phyloP scores from a whole-genome alignment of 2,329 filamentous ascomycete species.

The Calonectria naviculata region DNA sequence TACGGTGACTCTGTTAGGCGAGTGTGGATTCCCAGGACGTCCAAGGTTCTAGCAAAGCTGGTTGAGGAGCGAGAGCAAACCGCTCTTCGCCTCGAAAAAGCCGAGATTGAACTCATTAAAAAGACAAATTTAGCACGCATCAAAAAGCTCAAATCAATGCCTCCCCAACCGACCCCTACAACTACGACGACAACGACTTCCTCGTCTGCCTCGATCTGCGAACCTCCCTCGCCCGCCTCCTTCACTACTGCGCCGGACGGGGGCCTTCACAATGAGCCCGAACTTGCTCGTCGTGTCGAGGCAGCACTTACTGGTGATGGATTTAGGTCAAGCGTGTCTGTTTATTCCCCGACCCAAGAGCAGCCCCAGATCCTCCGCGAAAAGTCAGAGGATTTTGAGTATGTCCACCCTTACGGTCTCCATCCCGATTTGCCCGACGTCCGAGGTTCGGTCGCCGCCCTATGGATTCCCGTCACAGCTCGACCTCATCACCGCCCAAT shows the following conservation, averaged over 20 bases:
- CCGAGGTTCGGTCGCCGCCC: slow-evolving; percentile 69
- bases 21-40: slow-evolving; percentile 86
- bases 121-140: slow-evolving; percentile 78
- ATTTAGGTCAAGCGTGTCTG: slow-evolving; percentile 24
- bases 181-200: not conserved
- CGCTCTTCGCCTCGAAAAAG: slow-evolving; percentile 84
- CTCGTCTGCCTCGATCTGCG: slow-evolving; percentile 22
- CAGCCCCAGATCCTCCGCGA: slow-evolving; percentile 26
- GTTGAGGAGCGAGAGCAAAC: slow-evolving; percentile 85
- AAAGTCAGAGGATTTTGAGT: slow-evolving; percentile 45
- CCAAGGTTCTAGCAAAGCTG: slow-evolving; percentile 80
- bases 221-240: slow-evolving; percentile 26
- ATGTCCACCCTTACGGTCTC: slow-evolving; percentile 51
- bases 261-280: slow-evolving; percentile 12
- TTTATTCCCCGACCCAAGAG: slow-evolving; percentile 20
- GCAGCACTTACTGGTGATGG: slow-evolving; percentile 11
- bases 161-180: not conserved
- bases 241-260: slow-evolving; percentile 23
- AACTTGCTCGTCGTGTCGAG: slow-evolving; percentile 11
- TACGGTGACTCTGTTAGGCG: slow-evolving; percentile 86
- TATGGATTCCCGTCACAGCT: slow-evolving; percentile 79
- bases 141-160: slow-evolving; percentile 54
- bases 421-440: slow-evolving; percentile 50
- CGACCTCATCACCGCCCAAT: slow-evolving; percentile 79
- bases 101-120: slow-evolving; percentile 88